Evolutionary conservation across 441 rosid species (phyloP), one percentile per base, ranked within the genome.

Genomic region (Lepidium campestre): DNA sequence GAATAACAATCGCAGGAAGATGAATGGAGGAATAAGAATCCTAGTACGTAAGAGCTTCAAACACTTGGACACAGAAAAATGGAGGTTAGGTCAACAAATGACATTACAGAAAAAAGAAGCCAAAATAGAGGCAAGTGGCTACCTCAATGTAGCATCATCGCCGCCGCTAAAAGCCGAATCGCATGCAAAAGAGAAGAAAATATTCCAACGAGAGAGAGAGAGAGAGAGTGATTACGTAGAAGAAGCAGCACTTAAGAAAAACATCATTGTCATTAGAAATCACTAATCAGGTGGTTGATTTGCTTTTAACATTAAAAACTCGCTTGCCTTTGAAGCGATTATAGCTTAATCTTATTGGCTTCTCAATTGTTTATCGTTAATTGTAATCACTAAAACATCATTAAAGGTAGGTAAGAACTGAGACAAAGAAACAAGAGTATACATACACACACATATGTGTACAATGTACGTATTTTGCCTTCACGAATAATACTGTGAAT

Each of bases 61-160:
- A 52, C 61, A 69, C 45, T 58, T 69, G 57, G 66, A 29, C 18
- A 49, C n/a, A 15, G n/a, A 47, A 65, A 27, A 49, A 23, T 10
- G 36, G 7, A 18, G 22, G 35, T 57, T 57, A 45, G 48, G 39
- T 40, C 23, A 7, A 48, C 70, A 37, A 72, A 75, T 53, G 49
- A 41, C 50, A 23, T 42, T 41, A 15, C 31, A n/a, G 25, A 36
- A 50, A 13, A 46, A 57, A 50, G 17, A 63, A 10, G 10, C 12
- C 56, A 49, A n/a, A 25, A 19, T n/a, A 54, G 45, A 17, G 10
- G 44, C 25, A 67, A 62, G 36, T 57, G 48, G 53, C 25, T 57
- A 78, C 84, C 76, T 67, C 62, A 70, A 69, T 52, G 69, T 13
- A 46, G 57, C 79, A 76, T 62, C 71, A 7, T 25, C n/a, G 41